Conservation (phyloP, 768 basidiomycete genomes). For the Rhodotorula paludigena region DNA sequence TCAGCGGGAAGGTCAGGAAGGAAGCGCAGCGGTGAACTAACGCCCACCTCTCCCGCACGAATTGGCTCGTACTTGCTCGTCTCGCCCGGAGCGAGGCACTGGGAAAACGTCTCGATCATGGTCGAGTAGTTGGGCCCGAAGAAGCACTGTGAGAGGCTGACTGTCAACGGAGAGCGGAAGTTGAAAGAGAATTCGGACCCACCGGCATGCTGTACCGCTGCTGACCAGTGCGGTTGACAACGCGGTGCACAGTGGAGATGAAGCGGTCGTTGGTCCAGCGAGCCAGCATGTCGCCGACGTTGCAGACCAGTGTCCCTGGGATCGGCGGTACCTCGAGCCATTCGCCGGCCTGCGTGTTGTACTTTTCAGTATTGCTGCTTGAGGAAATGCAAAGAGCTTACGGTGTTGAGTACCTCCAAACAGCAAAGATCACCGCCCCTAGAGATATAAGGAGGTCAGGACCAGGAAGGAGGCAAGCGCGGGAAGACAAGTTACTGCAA, state of each 20-base stretch:
- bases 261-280: conserved; percentile 88
- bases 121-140: conserved; percentile 83
- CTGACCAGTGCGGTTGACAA: conserved; percentile 63
- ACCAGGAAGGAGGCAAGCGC: background rate
- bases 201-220: conserved; percentile 73
- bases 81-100: conserved; percentile 53
- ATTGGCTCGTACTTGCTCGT: conserved; percentile 68
- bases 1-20: too few relatives aligned
- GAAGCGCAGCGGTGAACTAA: too few relatives aligned
- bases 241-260: conserved; percentile 81
- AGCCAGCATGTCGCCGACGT: conserved; percentile 67
- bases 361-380: background rate
- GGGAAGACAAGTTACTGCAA: conserved; percentile 59
- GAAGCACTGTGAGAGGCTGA: conserved; percentile 53
- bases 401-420: conserved; percentile 71
- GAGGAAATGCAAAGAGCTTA: background rate
- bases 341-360: conserved; percentile 49
- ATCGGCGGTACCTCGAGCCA: conserved; percentile 80
- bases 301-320: conserved; percentile 74
- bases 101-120: conserved; percentile 54
- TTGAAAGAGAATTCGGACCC: too few relatives aligned
- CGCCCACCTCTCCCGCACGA: conserved; percentile 61
- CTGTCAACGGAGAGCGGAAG: background rate
- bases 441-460: background rate
- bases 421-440: conserved; percentile 47